Base-by-base conservation (phyloP, 2,329 filamentous ascomycete genomes). In the Sarocladium kiliense region DNA sequence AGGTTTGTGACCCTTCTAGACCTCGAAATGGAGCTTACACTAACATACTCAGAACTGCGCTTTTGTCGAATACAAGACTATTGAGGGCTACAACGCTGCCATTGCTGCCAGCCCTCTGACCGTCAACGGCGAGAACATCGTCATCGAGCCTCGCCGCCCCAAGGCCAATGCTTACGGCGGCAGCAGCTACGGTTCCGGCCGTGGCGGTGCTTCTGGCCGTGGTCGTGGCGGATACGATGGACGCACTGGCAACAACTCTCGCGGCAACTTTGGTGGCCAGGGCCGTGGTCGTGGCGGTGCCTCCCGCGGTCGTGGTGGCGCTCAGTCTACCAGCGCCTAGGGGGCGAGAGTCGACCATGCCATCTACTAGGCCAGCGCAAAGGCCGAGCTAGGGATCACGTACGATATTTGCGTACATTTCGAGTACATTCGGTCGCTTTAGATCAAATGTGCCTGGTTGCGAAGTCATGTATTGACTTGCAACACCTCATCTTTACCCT, bases 61-160 rank as follows among this genome's bases (percentile, higher is more conserved):
- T 25, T 97, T 97, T 68, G 90, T 97, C 58, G 94, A 99, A 71
- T 99, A 94, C 72, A 88, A 86, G 67, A 88, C 87, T 47, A 69
- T 84, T 21, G 85, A 91, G 55, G 91, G 85, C 47, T 97, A 96
- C 74, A 82, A 90, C 70, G 87, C 89, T 59, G 94, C 94, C 42
- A 80, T 90, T 36, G 82, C 82, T 58, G 88, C 87, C 63, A 97
- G 95, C 75, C 93, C 93, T 34, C 91, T 96, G 74, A 81, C 82
- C 44, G 83, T 99, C 60, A 89, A 88, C 64, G 88, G 85, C 62
- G 88, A 96, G 71, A 86, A 84, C 65, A 87, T 99, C 64, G 79
- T 84, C 59, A 88, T 99, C 56, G 94, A 97, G 75, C 89, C 93
- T 69, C 91, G 94, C 60, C 90, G 91, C 61, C 84, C 88, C 63